These are phyloP conservation scores for Agaricus bisporus DNA, from an alignment of 768 basidiomycete species.

Conservation along the genomic window DNA sequence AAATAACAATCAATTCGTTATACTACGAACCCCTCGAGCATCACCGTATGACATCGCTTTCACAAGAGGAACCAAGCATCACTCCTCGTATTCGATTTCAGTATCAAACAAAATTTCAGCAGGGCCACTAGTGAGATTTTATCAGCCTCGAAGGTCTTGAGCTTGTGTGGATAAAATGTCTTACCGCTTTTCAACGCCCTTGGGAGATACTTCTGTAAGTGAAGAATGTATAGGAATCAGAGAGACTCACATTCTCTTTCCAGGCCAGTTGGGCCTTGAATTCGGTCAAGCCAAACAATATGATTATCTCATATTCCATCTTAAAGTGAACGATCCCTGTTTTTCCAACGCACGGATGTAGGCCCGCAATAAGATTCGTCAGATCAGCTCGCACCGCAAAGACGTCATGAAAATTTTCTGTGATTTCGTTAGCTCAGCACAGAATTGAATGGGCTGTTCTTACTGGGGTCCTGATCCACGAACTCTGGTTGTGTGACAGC, in stretches of 20 bases:
- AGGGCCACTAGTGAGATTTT: neutral
- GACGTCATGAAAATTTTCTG: conserved; percentile 12
- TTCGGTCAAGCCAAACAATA: conserved; percentile 15
- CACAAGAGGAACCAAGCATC: neutral
- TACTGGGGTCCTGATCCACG: conserved; percentile 12
- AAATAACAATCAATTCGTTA: too few relatives aligned
- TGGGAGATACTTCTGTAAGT: neutral
- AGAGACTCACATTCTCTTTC: conserved; percentile 12
- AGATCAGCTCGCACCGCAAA: conserved; percentile 2
- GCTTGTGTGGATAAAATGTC: neutral
- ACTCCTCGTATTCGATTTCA: neutral
- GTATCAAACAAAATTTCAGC: conserved; percentile 3
- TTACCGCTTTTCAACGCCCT: conserved; percentile 14
- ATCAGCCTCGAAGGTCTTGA: neutral
- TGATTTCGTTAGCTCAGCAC: neutral
- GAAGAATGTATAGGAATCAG: neutral
- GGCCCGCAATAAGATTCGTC: conserved; percentile 9
- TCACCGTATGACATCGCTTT: too few relatives aligned
- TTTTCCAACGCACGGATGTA: neutral
- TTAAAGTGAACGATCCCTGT: conserved; percentile 11
- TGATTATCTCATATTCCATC: conserved; percentile 14
- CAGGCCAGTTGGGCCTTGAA: conserved; percentile 15
- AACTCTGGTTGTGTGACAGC: conserved; percentile 6
- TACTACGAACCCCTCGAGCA: too few relatives aligned
- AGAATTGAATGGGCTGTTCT: neutral